phyloP scores from a whole-genome alignment of 1,284 basidiomycete species.

The Ceratobasidium sp. region DNA sequence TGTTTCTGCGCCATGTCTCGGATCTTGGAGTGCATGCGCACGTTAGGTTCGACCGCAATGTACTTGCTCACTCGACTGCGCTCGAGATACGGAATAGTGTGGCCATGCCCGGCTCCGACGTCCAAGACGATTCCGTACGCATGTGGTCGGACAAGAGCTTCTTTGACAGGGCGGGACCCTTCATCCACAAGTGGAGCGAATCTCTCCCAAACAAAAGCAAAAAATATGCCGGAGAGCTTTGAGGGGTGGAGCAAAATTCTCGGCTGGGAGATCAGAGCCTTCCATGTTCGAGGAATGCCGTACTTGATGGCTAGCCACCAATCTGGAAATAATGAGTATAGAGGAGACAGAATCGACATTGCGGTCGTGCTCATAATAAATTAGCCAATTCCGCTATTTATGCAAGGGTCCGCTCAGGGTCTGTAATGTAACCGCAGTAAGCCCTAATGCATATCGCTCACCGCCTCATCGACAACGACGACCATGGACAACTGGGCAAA shows the following conservation, averaged over 20 bases:
- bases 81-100: constrained; percentile 65
- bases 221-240: constrained; percentile 61
- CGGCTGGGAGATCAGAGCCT: constrained; percentile 53
- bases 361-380: background rate
- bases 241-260: constrained; percentile 56
- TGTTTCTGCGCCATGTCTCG: constrained; percentile 55
- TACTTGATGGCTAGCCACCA: constrained; percentile 52
- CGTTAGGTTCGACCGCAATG: constrained; percentile 71
- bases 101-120: constrained; percentile 71
- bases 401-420: constrained; percentile 20
- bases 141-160: constrained; percentile 58
- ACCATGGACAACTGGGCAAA: constrained; percentile 80
- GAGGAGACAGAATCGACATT: constrained; percentile 8
- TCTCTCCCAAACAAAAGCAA: constrained; percentile 62
- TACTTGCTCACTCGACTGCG: constrained; percentile 62
- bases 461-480: constrained; percentile 32
- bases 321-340: constrained; percentile 46
- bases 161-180: constrained; percentile 54
- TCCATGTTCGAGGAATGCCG: constrained; percentile 60
- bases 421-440: constrained; percentile 17
- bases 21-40: constrained; percentile 64
- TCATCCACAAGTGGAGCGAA: constrained; percentile 62
- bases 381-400: background rate
- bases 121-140: constrained; percentile 70
- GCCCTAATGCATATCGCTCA: constrained; percentile 35